A percentile compares a stretch with the other conserved stretches of the same genome.
Conservation (phyloP, 2,329 filamentous ascomycete genomes). For the Fusarium sulawesiense region DNA sequence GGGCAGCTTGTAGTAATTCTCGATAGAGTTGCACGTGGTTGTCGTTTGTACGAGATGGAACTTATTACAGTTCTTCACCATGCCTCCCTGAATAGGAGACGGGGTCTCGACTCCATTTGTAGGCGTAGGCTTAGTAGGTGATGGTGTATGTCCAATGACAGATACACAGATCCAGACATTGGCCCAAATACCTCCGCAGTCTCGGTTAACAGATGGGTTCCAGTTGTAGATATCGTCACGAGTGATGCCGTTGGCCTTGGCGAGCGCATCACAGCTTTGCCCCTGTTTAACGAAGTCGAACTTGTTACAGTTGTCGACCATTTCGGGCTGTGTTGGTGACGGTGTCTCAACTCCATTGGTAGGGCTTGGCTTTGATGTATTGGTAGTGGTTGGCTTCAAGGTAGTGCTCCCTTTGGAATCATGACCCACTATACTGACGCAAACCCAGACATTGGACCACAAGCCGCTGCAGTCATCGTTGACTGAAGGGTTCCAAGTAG, state of each 20-base stretch:
- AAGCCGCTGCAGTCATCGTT: background rate
- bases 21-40: background rate
- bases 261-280: background rate
- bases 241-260: background rate
- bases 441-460: slow-evolving; percentile 3
- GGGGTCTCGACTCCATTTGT: background rate
- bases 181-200: background rate
- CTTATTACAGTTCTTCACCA: background rate
- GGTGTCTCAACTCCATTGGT: background rate
- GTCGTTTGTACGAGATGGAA: slow-evolving; percentile 1
- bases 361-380: background rate
- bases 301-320: background rate
- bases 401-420: background rate
- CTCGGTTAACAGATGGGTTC: background rate
- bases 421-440: background rate
- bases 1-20: background rate
- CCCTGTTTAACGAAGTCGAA: background rate
- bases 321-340: background rate
- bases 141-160: no score
- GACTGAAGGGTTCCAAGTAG: slow-evolving; percentile 1
- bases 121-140: background rate
- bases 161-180: background rate
- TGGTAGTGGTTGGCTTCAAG: background rate
- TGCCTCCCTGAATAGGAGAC: background rate
- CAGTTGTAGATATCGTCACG: background rate